Evolutionary conservation across 805 yeast genomes (phyloP), one percentile per base, ranked within the genome.

Genomic region (Starmerella ratchasimensis): DNA sequence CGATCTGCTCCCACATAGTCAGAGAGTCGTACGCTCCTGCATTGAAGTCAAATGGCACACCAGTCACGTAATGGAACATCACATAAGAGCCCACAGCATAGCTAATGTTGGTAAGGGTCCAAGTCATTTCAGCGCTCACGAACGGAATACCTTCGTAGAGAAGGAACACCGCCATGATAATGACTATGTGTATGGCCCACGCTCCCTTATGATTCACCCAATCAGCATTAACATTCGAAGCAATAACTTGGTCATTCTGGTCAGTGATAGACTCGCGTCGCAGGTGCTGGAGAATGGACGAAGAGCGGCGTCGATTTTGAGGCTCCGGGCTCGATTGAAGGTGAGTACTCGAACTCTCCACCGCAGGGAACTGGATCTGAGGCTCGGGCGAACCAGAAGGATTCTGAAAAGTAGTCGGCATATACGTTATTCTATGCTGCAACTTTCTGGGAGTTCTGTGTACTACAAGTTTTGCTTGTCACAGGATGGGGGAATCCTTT

Each of bases 1-100:
- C 93, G 42, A 79, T 77, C 60, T 88, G 98, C 60, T 88, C 98
- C 98, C 98, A 88, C 96, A 88, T 83, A 17, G 95, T 90, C 48
- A 88, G 67, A 53, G 82, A 77, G 56, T 88, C 98, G 60, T 80
- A 90, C 0, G 96, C 97, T 30, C 98, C 98, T 28, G 80, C 77
- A 55, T 46, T 90, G 64, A 88, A 86, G 51, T 90, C 98, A 56
- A 88, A 90, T 0, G 98, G 98, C 2, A 94, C 84, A 27, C 98
- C 98, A 53, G 88, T 90, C 31, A 90, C 82, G 57, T 81, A 78
- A 59, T 88, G 98, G 57, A 88, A 90, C 97, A 88, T 90, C 44
- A 88, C 73, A 57, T 84, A 90, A 1, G 93, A 76, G 3, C 96
- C 97, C 47, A 80, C 72, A 38, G 80, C 88, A 57, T 88, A 88